Evolutionary conservation across 176 grass and related monocot species (phyloP).

Genomic region (Carex cristatella): DNA sequence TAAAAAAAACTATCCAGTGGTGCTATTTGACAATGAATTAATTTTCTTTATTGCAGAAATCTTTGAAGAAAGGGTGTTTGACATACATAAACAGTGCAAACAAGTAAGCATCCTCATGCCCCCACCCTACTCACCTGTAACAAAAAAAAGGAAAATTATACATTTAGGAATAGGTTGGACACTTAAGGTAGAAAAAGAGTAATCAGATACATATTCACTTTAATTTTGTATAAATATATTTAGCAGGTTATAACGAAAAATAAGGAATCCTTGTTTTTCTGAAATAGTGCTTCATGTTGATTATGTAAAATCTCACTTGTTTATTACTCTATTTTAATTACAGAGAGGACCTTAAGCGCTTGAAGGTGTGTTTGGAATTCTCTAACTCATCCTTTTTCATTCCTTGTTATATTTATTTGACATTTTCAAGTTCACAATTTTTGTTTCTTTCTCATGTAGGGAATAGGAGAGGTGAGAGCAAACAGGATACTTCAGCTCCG

Average conservation of each 20-base stretch:
- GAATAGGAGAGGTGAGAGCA: slow-evolving; percentile 22
- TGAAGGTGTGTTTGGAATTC: slow-evolving; percentile 3
- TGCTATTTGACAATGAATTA: background rate
- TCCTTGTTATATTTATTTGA: background rate
- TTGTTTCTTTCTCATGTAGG: background rate
- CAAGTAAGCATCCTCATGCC: slow-evolving; percentile 1
- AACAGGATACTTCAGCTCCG: slow-evolving; percentile 18
- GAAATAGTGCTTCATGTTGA: background rate
- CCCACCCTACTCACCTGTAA: background rate
- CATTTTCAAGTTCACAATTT: background rate
- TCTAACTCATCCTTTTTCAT: background rate
- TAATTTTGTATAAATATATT: background rate
- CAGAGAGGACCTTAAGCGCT: slow-evolving; percentile 19
- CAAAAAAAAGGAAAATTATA: background rate
- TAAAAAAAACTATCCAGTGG: background rate
- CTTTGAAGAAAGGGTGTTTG: slow-evolving; percentile 14
- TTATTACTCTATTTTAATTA: slow-evolving; percentile 12
- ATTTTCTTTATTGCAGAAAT: slow-evolving; percentile 16
- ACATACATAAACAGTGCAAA: slow-evolving; percentile 20
- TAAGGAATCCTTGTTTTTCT: background rate
- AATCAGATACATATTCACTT: background rate
- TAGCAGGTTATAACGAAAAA: background rate
- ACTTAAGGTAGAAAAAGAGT: background rate
- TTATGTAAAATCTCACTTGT: background rate
- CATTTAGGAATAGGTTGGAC: background rate